Base-by-base conservation (phyloP, 805 yeast species). In the Debaryomyces hansenii region DNA sequence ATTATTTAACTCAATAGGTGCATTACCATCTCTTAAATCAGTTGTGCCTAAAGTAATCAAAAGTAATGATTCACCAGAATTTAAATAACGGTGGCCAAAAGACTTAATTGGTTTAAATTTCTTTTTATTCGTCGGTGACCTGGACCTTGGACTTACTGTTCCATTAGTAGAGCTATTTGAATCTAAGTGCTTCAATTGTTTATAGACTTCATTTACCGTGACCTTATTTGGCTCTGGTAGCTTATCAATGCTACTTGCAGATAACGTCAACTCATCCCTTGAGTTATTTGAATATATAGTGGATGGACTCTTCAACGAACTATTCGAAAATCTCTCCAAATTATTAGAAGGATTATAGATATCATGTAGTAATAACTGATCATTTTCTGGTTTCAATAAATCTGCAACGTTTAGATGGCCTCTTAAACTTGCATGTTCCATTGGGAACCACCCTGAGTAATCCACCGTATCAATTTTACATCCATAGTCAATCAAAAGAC, bases 401-500 rank as follows among this genome's bases (percentile, higher is more conserved):
- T 80, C 80, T 1, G 94, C 84, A 32, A 89, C 79, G 2, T 71
- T 75, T 47, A 91, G 68, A 62, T 90, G 96, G 4, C 98, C 98
- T 56, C 97, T 77, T 39, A 92, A 71, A 41, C 89, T 84, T 0
- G 97, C 97, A 64, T 92, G 98, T 59, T 92, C 98, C 83, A 90
- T 83, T n/a, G 98, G 96, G 15, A 90, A 82, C 98, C 98, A 92
- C 0, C 97, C 97, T 43, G 94, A 85, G 39, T 82, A 85, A 67
- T 92, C 98, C 14, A 78, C 74, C 21, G 72, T 66, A 37, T 79
- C 77, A 47, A 69, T 79, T 6, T 73, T 68, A 4, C 90, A 86
- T 16, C 81, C 82, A 37, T 74, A 59, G 0, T 69, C 66, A 24
- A 84, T 63, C 50, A 92, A 72, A 7, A 78, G 49, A 37, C 77